These are phyloP conservation scores for Yamagishiella unicocca DNA, from an alignment of 139 green algal species.

Conservation along the genomic window DNA sequence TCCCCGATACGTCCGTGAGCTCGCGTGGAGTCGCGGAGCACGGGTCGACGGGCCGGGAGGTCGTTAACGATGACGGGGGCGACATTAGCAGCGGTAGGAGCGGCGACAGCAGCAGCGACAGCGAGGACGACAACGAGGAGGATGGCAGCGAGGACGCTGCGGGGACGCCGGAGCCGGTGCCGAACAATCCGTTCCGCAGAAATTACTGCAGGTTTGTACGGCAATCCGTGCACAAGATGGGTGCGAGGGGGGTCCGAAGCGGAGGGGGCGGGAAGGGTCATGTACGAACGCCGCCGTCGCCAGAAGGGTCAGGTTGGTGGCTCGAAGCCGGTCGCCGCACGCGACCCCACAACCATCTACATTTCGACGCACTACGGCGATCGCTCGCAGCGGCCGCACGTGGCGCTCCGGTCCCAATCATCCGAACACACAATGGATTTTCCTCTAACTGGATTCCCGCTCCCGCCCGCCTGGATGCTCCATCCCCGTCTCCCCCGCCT, in stretches of 20 bases:
- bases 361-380: too few relatives aligned
- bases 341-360: too few relatives aligned
- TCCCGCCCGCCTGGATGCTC: neutral
- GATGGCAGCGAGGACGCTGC: neutral
- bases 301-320: too few relatives aligned
- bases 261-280: too few relatives aligned
- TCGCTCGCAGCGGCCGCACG: too few relatives aligned
- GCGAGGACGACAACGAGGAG: neutral
- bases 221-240: too few relatives aligned
- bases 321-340: too few relatives aligned
- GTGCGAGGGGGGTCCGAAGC: too few relatives aligned
- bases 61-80: too few relatives aligned
- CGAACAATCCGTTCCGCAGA: conserved; percentile 21
- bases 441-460: neutral
- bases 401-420: neutral
- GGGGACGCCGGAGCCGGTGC: neutral
- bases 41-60: neutral
- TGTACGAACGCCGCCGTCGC: too few relatives aligned
- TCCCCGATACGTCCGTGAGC: neutral
- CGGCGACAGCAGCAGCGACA: neutral
- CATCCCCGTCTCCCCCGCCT: neutral
- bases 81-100: neutral
- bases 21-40: neutral
- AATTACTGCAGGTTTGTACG: conserved; percentile 5
- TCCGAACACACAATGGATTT: neutral